Evolutionary conservation across 2,329 filamentous ascomycete genomes (phyloP), one percentile per base, ranked within the genome.

Genomic region (Beauveria varroae): DNA sequence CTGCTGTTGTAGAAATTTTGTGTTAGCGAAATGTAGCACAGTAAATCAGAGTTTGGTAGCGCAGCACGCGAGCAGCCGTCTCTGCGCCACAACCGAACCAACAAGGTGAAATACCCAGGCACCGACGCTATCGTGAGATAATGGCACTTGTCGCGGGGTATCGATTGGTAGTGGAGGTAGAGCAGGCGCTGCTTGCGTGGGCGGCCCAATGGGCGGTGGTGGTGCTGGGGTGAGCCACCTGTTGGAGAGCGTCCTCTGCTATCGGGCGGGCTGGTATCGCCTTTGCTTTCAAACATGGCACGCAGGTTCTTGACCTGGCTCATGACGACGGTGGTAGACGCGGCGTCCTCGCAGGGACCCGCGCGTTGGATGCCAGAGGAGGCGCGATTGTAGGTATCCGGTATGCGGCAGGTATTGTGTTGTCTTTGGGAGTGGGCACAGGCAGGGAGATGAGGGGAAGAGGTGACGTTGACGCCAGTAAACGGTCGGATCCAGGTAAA

Each of bases 241-340:
- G 61, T 62, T 55, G 87, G 87, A 62, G 86, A 88, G 73, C 88
- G 81, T 64, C 88, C 89, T 77, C 88, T 81, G 58, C 50, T 54
- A 65, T 88, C 87, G 18, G 86, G 85, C 65, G 86, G 82, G 68
- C 83, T 87, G 62, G 79, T 78, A 67, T 85, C 83, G 72, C 81
- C 84, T 74, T 85, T 89, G 72, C 86, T 85, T 79, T 93, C 89
- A 73, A 92, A 92, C 82, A 90, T 91, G 70, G 89, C 89, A 68
- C 88, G 82, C 66, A 93, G 84, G 76, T 89, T 90, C 76, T 81
- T 87, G 70, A 90, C 87, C 70, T 83, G 86, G 70, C 86, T 86
- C 83, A 86, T 86, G 69, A 73, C 77, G 74, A 74, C 74, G 68
- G 73, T 64, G 64, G 61, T 54, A 41, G 28, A 49, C 16, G 58